Percentiles rank a stretch among this genome's conserved stretches.
Evolutionary conservation across 371 early-diverging fungal species (phyloP).

Genomic region (Phascolomyces articulosus): DNA sequence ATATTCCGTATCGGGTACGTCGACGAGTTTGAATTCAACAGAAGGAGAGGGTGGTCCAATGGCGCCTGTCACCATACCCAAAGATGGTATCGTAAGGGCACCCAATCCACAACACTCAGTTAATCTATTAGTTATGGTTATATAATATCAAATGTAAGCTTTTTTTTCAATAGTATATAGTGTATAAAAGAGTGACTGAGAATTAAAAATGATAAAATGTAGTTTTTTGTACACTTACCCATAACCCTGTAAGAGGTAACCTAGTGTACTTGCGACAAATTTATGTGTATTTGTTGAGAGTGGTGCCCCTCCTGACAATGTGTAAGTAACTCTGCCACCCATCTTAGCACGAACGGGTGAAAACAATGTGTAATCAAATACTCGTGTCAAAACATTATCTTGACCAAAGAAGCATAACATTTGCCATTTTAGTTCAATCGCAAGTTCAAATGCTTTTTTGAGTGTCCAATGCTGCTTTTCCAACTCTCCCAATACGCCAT

Average conservation of each 20-base stretch:
- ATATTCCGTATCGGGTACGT: constrained; percentile 82
- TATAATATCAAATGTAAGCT: too few species aligned
- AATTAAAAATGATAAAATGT: not conserved
- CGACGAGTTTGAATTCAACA: constrained; percentile 81
- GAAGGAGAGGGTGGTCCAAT: constrained; percentile 80
- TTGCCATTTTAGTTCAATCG: constrained; percentile 74
- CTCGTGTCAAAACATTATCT: constrained; percentile 64
- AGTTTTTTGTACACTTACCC: constrained; percentile 34
- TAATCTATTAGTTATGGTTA: constrained; percentile 37
- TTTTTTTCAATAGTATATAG: too few species aligned
- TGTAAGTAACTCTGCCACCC: constrained; percentile 86
- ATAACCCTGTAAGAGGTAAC: constrained; percentile 82
- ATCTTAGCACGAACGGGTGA: constrained; percentile 75
- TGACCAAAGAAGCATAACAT: constrained; percentile 59
- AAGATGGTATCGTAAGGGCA: constrained; percentile 49
- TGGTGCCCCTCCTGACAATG: constrained; percentile 94
- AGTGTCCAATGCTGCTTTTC: constrained; percentile 61
- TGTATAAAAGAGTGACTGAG: too few species aligned
- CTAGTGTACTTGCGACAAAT: constrained; percentile 79
- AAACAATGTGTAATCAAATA: constrained; percentile 81
- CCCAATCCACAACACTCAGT: constrained; percentile 57
- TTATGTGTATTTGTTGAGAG: constrained; percentile 83
- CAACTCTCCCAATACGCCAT: constrained; percentile 73
- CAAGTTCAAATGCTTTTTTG: constrained; percentile 58
- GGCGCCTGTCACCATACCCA: constrained; percentile 53